A percentile compares a stretch with the other conserved stretches of the same genome.
Evolutionary conservation across 1,139 yeast genomes (phyloP).

Genomic region (Debaryomycetaceae sp.): DNA sequence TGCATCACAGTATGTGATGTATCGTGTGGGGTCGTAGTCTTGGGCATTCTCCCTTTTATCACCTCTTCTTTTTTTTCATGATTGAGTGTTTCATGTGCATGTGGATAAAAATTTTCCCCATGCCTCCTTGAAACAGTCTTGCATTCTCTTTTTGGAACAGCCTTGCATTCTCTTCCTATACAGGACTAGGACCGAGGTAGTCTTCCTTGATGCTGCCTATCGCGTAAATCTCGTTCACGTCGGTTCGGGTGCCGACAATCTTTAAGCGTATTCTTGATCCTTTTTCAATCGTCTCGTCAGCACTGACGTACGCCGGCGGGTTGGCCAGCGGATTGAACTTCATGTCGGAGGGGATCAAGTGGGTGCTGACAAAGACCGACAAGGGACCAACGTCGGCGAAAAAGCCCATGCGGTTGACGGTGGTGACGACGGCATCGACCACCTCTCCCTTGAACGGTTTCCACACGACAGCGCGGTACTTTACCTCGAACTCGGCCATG

Average conservation of each 20-base stretch:
- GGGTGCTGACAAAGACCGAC: constrained; percentile 89
- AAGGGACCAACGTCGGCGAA: constrained; percentile 98
- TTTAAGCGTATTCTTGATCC: constrained; percentile 90
- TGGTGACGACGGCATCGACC: constrained; percentile 90
- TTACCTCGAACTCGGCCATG: constrained; percentile 92
- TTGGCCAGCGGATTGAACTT: constrained; percentile 89
- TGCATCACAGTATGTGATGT: too few species aligned
- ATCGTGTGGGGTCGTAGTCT: too few species aligned
- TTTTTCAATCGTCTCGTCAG: constrained; percentile 89
- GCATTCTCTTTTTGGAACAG: too few species aligned
- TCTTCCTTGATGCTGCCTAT: constrained; percentile 97
- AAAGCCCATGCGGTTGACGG: constrained; percentile 92
- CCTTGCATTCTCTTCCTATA: constrained; percentile 19
- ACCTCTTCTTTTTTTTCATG: too few species aligned
- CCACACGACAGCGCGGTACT: constrained; percentile 95
- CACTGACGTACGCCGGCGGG: constrained; percentile 97
- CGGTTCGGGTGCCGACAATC: constrained; percentile 95
- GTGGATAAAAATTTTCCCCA: too few species aligned
- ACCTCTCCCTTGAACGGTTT: constrained; percentile 98
- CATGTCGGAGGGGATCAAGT: constrained; percentile 90
- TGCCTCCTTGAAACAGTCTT: too few species aligned
- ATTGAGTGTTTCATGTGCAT: too few species aligned
- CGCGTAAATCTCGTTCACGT: constrained; percentile 93
- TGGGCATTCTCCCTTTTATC: too few species aligned
- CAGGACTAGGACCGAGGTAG: constrained; percentile 72